Conservation (phyloP, 73 alveolate genomes). For the Tetrahymena thermophila region DNA sequence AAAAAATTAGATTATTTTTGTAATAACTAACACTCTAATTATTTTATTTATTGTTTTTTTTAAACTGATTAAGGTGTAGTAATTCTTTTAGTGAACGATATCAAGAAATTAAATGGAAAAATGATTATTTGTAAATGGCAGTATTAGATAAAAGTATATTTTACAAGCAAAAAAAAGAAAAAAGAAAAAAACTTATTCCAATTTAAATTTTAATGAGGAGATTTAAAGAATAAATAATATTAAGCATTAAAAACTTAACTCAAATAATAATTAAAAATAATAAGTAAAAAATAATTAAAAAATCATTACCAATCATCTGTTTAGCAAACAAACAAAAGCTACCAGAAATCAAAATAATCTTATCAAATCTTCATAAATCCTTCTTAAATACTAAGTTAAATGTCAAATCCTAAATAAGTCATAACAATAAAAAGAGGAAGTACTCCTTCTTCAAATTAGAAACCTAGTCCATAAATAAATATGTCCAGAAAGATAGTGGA, state of each 20-base stretch:
- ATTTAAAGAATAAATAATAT: neutral
- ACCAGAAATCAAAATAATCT: neutral
- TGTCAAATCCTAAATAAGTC: neutral
- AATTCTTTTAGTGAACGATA: neutral
- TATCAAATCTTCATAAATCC: neutral
- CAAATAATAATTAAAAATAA: neutral
- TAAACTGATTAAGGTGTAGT: neutral
- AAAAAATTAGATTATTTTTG: neutral
- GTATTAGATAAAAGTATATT: neutral
- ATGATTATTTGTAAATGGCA: neutral
- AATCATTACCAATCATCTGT: neutral
- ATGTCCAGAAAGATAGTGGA: neutral
- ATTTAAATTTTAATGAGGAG: neutral
- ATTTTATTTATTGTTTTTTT: neutral
- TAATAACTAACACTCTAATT: neutral
- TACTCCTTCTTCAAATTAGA: neutral
- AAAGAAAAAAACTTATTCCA: neutral
- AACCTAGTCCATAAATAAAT: neutral
- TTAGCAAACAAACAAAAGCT: neutral
- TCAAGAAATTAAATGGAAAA: neutral
- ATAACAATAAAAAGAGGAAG: neutral
- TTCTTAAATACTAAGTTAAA: neutral
- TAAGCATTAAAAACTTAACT: neutral
- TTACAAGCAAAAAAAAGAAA: neutral
- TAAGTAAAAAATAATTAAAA: neutral